Evolutionary conservation across 2,329 filamentous ascomycete genomes (phyloP), one percentile per base, ranked within the genome.

Genomic region (Claviceps fusiformis): DNA sequence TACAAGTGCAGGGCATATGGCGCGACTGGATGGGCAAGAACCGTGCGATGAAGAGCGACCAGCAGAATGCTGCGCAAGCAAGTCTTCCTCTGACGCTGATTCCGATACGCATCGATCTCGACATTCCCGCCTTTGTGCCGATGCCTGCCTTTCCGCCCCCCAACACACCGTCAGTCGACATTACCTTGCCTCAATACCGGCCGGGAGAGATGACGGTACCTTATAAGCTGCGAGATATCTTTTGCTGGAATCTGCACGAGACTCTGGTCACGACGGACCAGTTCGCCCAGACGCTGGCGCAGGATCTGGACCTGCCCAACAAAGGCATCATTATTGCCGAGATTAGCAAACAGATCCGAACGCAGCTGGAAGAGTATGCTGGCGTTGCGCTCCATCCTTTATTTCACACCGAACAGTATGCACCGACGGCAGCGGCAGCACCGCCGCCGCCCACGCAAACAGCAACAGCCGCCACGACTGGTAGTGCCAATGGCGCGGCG

Each of bases 201-300:
- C 77, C 80, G 55, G 86, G 86, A 55, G 92, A 96, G 59, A 71
- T 81, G 58, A 90, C 90, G 15, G 83, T 90, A 0, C 86, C 89
- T 3, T 96, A 90, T 70, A 83, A 93, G 59, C 76, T 98, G 56
- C 90, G 95, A 64, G 93, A 98, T 63, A 86, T 88, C n/a, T 97
- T 98, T 64, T 73, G 96, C 53, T 98, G 93, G 93, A 98, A 98
- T 64, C 77, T 98, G 15, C 92, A 97, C 70, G 93, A 98, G 73
- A 87, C 89, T 0, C 75, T 96, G 56, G 87, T 91, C 53, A 98
- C 93, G 0, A 95, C 93, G 0, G 93, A 98, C 65, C 87, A 95
- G 65, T 98, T 97, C 67, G 93, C 93, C n/a, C 81, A 87, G 62
- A 83, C 80, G 1, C 82, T 97, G 61, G 91, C 95, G 1, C 89